Percentiles rank a stretch among this genome's conserved stretches.
These are phyloP conservation scores for Phytophthora fragariae DNA, from an alignment of 352 stramenopile genomes.

Conservation along the genomic window DNA sequence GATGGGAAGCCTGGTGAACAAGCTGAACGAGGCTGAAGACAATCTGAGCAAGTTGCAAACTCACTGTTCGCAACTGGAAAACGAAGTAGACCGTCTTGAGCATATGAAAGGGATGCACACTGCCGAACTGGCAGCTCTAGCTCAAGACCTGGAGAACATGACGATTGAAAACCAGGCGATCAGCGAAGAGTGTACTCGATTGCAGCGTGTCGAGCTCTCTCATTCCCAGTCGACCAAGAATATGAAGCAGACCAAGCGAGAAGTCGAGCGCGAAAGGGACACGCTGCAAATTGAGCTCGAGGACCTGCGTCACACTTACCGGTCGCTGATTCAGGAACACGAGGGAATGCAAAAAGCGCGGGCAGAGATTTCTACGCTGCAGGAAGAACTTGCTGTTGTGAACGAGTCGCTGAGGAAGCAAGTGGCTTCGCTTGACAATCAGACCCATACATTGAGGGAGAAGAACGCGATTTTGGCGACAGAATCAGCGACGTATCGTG, in stretches of 20 bases:
- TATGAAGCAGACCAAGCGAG: constrained; percentile 65
- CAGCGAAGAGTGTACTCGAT: constrained; percentile 76
- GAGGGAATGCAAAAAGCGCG: constrained; percentile 73
- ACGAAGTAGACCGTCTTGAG: constrained; percentile 59
- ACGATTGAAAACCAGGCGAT: constrained; percentile 88
- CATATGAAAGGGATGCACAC: constrained; percentile 75
- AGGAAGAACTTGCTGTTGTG: constrained; percentile 66
- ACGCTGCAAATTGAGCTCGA: constrained; percentile 80
- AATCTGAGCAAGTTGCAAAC: constrained; percentile 50
- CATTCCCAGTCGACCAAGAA: constrained; percentile 57
- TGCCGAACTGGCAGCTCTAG: constrained; percentile 67
- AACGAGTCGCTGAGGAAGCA: constrained; percentile 80
- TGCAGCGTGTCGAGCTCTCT: constrained; percentile 65
- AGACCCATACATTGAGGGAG: constrained; percentile 54
- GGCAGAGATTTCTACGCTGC: constrained; percentile 55
- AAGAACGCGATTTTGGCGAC: constrained; percentile 66
- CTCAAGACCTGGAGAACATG: constrained; percentile 89
- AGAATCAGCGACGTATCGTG: constrained; percentile 68
- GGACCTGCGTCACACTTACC: constrained; percentile 78
- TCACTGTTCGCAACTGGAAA: constrained; percentile 55
- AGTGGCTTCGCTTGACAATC: constrained; percentile 62
- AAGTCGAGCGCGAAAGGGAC: constrained; percentile 74
- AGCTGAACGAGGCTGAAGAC: constrained; percentile 66
- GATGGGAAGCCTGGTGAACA: constrained; percentile 61
- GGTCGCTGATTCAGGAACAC: constrained; percentile 73